Percentiles rank a stretch among this genome's conserved stretches.
These are phyloP conservation scores for Spongospora subterranea DNA, from an alignment of 208 protist species.

Conservation along the genomic window DNA sequence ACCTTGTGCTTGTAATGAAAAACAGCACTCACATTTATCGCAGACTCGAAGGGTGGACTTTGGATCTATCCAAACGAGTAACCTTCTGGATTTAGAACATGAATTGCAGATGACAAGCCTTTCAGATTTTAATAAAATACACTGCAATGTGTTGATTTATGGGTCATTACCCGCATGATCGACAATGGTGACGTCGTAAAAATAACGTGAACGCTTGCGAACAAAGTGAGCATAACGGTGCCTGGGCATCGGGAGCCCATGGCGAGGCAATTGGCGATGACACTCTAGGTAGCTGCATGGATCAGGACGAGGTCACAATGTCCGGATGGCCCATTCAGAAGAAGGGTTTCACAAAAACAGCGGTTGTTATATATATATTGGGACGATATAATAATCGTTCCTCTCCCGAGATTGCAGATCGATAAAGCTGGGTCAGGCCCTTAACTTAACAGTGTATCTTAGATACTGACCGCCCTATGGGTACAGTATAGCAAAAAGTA, in stretches of 20 bases:
- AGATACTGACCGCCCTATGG: too few relatives aligned
- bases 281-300: too few relatives aligned
- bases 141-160: background rate
- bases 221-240: background rate
- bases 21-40: background rate
- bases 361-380: too few relatives aligned
- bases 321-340: too few relatives aligned
- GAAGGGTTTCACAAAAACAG: too few relatives aligned
- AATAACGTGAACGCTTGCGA: conserved; percentile 31
- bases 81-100: background rate
- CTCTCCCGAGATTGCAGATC: too few relatives aligned
- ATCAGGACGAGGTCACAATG: too few relatives aligned
- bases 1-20: background rate
- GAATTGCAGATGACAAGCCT: background rate
- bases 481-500: too few relatives aligned
- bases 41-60: conserved; percentile 12
- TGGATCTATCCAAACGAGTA: background rate
- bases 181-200: background rate
- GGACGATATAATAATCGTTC: too few relatives aligned
- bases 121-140: background rate
- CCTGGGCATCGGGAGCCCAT: background rate
- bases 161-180: conserved; percentile 13
- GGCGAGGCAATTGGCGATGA: background rate
- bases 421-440: too few relatives aligned
- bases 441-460: too few relatives aligned